phyloP scores from a whole-genome alignment of 768 basidiomycete genomes.

The Lactarius quietus region DNA sequence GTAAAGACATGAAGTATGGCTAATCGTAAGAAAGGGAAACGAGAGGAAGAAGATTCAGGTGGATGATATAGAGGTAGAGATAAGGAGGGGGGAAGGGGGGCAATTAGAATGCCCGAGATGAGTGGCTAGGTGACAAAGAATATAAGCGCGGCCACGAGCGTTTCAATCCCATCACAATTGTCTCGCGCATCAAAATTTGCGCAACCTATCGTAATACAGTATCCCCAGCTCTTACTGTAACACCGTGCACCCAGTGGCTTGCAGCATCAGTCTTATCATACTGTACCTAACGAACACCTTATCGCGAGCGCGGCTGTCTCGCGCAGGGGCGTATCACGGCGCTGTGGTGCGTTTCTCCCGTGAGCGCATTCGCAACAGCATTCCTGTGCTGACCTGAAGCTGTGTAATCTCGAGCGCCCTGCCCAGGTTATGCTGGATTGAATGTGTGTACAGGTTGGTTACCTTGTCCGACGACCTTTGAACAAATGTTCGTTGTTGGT shows the following conservation, averaged over 20 bases:
- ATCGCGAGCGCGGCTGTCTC: not conserved
- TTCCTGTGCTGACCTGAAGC: not conserved
- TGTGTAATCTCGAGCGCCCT: not conserved
- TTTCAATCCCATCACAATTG: not conserved
- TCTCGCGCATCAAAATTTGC: not conserved
- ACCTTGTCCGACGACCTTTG: not conserved
- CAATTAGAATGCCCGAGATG: not conserved
- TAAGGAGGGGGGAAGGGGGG: not conserved
- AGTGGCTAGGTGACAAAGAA: not conserved
- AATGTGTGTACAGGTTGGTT: not conserved
- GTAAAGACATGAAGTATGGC: constrained; percentile 20
- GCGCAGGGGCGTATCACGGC: not conserved
- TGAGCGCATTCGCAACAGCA: not conserved
- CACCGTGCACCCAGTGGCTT: too few species aligned
- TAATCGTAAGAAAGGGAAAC: not conserved
- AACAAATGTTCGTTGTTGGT: too few species aligned
- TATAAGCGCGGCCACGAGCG: not conserved
- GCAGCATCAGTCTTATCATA: too few species aligned
- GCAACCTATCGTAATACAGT: not conserved
- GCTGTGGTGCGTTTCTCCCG: not conserved
- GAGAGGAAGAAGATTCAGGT: not conserved
- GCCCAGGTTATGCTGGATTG: too few species aligned
- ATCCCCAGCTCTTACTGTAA: not conserved
- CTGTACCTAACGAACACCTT: not conserved
- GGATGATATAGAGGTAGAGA: not conserved